Evolutionary conservation across 768 basidiomycete species (phyloP).

Genomic region (Coprinopsis sp.): DNA sequence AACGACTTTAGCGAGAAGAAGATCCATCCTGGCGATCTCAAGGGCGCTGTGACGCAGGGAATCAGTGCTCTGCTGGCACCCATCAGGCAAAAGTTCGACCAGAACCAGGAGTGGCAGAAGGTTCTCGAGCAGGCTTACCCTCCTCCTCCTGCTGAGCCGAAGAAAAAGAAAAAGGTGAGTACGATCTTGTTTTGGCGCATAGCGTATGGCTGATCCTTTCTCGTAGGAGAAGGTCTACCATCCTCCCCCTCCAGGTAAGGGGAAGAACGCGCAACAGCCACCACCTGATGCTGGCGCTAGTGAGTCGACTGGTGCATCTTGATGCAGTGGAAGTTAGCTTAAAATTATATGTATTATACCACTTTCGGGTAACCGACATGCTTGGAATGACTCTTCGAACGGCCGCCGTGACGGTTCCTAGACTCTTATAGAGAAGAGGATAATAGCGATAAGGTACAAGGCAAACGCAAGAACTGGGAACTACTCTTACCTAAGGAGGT

Average conservation of each 20-base stretch:
- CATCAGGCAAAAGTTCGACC: slow-evolving; percentile 72
- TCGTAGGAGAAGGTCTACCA: slow-evolving; percentile 76
- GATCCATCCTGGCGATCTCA: slow-evolving; percentile 89
- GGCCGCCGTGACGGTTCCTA: too few species aligned
- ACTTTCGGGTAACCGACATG: too few species aligned
- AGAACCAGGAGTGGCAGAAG: slow-evolving; percentile 75
- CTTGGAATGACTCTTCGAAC: too few species aligned
- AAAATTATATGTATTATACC: too few species aligned
- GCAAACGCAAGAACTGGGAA: too few species aligned
- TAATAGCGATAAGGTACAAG: too few species aligned
- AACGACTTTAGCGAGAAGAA: slow-evolving; percentile 70
- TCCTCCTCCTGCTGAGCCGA: slow-evolving; percentile 58
- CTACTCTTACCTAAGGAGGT: too few species aligned
- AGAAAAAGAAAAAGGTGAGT: slow-evolving; percentile 63
- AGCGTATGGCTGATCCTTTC: not conserved
- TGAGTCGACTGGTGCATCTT: too few species aligned
- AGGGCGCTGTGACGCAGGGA: slow-evolving; percentile 67
- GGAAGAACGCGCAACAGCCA: slow-evolving; percentile 62
- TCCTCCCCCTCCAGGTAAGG: slow-evolving; percentile 78
- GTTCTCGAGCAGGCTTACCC: slow-evolving; percentile 83
- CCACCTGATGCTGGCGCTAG: too few species aligned
- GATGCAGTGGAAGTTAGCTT: too few species aligned
- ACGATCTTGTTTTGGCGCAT: not conserved
- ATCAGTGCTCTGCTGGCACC: slow-evolving; percentile 76
- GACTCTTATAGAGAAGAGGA: too few species aligned